Percentiles rank a stretch among this genome's conserved stretches.
These are phyloP conservation scores for Macrocybe gigantea DNA, from an alignment of 768 basidiomycete genomes.

Conservation along the genomic window DNA sequence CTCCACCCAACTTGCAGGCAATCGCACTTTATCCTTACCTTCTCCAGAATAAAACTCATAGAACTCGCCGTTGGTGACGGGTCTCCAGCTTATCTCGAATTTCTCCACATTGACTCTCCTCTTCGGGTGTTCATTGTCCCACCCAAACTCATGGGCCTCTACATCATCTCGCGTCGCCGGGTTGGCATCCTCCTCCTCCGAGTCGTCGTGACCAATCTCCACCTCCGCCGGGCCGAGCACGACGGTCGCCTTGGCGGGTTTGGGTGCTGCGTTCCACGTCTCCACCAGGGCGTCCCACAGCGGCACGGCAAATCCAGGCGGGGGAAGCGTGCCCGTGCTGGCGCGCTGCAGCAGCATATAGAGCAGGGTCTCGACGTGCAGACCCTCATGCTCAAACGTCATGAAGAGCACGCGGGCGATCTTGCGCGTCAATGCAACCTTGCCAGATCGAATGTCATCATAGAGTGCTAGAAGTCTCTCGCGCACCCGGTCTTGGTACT, in stretches of 20 bases:
- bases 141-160: constrained; percentile 70
- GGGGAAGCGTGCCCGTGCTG: constrained; percentile 73
- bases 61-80: constrained; percentile 87
- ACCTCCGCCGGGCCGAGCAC: constrained; percentile 55
- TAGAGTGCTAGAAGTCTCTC: constrained; percentile 69
- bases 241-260: constrained; percentile 38
- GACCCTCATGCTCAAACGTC: constrained; percentile 86
- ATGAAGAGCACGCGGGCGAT: constrained; percentile 81
- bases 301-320: constrained; percentile 68
- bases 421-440: constrained; percentile 51
- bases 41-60: constrained; percentile 50
- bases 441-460: constrained; percentile 52
- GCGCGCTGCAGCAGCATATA: constrained; percentile 91
- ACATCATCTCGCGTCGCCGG: constrained; percentile 28
- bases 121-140: constrained; percentile 90
- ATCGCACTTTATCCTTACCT: constrained; percentile 37
- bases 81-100: constrained; percentile 81
- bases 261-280: constrained; percentile 43
- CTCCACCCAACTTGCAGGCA: constrained; percentile 75
- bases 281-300: constrained; percentile 54
- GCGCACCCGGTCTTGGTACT: constrained; percentile 76
- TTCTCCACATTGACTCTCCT: constrained; percentile 50
- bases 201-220: constrained; percentile 77
- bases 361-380: constrained; percentile 88
- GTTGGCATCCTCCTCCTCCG: constrained; percentile 58